Conservation (phyloP, 2,329 filamentous ascomycete genomes). For the Neospermospora avenae region DNA sequence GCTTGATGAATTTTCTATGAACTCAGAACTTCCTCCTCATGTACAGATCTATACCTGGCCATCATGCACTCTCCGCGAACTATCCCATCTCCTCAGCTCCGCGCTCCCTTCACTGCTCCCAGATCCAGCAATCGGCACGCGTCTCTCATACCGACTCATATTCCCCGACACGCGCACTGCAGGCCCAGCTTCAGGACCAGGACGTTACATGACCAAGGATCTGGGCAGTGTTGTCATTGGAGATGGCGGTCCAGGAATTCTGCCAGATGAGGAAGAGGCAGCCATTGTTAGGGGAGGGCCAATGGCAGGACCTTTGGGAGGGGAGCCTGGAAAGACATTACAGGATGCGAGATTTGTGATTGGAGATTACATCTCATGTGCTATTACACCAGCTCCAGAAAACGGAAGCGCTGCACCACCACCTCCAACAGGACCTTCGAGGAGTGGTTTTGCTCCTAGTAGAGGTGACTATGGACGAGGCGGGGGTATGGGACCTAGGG, state of each 20-base stretch:
- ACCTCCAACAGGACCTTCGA: conserved; percentile 46
- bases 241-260: conserved; percentile 46
- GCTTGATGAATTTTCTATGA: conserved; percentile 63
- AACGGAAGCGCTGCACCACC: conserved; percentile 74
- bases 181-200: conserved; percentile 38
- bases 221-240: conserved; percentile 79
- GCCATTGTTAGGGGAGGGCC: conserved; percentile 31
- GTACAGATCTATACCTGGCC: conserved; percentile 85
- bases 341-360: conserved; percentile 77
- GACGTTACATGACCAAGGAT: conserved; percentile 73
- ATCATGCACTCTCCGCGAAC: conserved; percentile 74
- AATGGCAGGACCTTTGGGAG: conserved; percentile 42
- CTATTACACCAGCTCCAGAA: conserved; percentile 69
- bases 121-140: conserved; percentile 71
- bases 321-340: conserved; percentile 70
- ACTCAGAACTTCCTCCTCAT: conserved; percentile 57
- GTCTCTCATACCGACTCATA: conserved; percentile 82
- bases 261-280: conserved; percentile 39
- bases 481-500: conserved; percentile 37
- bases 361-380: conserved; percentile 83
- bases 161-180: conserved; percentile 61
- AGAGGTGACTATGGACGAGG: conserved; percentile 38
- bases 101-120: conserved; percentile 69
- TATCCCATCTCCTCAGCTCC: conserved; percentile 71
- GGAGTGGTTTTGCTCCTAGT: conserved; percentile 38